Base-by-base conservation (phyloP, 345 rosid species). In the Pistacia atlantica region DNA sequence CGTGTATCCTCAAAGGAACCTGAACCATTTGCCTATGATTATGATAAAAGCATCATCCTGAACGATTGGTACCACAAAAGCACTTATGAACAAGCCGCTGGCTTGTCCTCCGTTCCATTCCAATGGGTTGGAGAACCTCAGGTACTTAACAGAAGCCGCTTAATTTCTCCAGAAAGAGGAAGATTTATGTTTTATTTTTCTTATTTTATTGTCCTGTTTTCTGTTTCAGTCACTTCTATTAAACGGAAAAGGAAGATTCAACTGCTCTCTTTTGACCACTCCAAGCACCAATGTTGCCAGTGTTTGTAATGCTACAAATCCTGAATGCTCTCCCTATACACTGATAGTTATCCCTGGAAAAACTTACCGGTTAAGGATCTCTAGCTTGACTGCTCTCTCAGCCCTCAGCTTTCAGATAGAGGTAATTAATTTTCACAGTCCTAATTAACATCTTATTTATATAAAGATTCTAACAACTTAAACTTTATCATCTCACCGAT, bases 91-190 rank as follows among this genome's bases (percentile, higher is more conserved):
- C 89, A 86, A 75, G 85, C 91, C 10, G 76, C 83, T 0, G 97
- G 92, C 69, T 81, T 94, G 64, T 81, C 91, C 48, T 80, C 97
- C 17, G 74, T 73, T 45, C 79, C 89, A 55, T 94, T 92, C 68
- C 80, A 38, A 17, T 94, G 97, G 97, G 92, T 94, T 25, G 85
- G 84, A 0, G 98, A 94, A 77, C 97, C 98, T 84, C 84, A 90
- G 87, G 97, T 93, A 69, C 46, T 13, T 51, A 0, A 25, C 52
- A 42, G 0, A 8, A 49, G 69, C 51, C 12, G 13, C 48, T 55
- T 52, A 52, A 48, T 49, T 33, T 5, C 4, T 2, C 62, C 10
- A n/a, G 9, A 9, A 22, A 59, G 11, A 59, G 11, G 31, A 59
- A n/a, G 22, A 18, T 57, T 57, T 11, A 8, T 59, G 13, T n/a